phyloP scores from a whole-genome alignment of 192 early-diverging fungal genomes.

The Linnemannia hyalina region DNA sequence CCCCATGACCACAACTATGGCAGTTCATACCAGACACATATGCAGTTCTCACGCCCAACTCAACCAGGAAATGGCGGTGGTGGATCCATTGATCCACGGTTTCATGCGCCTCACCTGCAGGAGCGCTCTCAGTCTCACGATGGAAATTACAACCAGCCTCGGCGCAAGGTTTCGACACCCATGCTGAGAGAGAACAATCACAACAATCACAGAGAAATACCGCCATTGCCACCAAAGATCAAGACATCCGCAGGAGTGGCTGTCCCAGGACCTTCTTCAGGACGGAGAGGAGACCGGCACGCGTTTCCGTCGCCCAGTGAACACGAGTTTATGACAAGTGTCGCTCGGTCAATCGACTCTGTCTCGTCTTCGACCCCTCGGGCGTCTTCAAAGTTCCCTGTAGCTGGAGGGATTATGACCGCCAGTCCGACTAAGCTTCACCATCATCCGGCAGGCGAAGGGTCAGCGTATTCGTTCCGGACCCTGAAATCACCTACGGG shows the following conservation, averaged over 20 bases:
- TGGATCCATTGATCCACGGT: conserved; percentile 11
- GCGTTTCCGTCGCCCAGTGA: conserved; percentile 25
- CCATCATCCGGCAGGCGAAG: conserved; percentile 15
- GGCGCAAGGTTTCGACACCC: conserved; percentile 18
- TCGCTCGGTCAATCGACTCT: conserved; percentile 36
- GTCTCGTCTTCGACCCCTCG: conserved; percentile 14
- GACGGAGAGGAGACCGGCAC: conserved; percentile 25
- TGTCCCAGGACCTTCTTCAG: not conserved
- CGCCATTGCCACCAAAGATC: conserved; percentile 5
- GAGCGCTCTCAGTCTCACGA: conserved; percentile 41
- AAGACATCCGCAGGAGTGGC: conserved; percentile 21
- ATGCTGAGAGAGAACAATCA: conserved; percentile 16
- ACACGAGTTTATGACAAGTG: conserved; percentile 23
- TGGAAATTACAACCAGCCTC: conserved; percentile 16
- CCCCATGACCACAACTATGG: conserved; percentile 35
- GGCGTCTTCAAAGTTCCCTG: conserved; percentile 4
- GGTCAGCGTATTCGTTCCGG: conserved; percentile 32
- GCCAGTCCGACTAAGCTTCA: conserved; percentile 21
- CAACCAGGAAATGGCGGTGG: conserved; percentile 8
- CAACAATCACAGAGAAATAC: not conserved
- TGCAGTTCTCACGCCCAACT: not conserved
- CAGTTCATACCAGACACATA: conserved; percentile 28
- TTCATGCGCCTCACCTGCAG: conserved; percentile 27
- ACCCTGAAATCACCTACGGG: conserved; percentile 22
- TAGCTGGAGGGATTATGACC: conserved; percentile 10